Percentiles rank a stretch among this genome's conserved stretches.
These are phyloP conservation scores for Marasmius sp. DNA, from an alignment of 1,284 basidiomycete genomes.

Conservation along the genomic window DNA sequence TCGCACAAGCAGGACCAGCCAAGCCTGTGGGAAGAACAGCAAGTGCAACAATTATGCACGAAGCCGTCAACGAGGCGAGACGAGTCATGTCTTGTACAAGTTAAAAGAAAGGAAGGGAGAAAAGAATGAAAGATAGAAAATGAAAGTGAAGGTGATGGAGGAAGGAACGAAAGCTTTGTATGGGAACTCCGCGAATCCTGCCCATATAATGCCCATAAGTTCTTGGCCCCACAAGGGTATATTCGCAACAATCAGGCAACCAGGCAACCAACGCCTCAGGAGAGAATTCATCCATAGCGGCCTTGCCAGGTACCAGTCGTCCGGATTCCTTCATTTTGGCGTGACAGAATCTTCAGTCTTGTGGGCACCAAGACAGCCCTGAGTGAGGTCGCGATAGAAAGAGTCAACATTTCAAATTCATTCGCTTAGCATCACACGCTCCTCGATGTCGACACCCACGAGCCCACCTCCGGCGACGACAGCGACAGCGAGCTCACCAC, in stretches of 20 bases:
- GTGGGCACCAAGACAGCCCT: too few species aligned
- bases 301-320: background rate
- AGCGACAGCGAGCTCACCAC: constrained; percentile 31
- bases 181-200: background rate
- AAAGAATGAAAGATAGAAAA: constrained; percentile 5
- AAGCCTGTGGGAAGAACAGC: constrained; percentile 33
- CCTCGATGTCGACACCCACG: background rate
- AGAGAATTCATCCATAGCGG: too few species aligned
- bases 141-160: background rate
- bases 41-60: constrained; percentile 34
- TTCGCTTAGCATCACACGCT: background rate
- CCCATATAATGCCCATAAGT: background rate
- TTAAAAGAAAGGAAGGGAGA: constrained; percentile 20
- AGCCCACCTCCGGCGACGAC: background rate
- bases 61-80: constrained; percentile 36
- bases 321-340: background rate
- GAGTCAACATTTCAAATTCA: too few species aligned
- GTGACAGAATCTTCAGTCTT: background rate
- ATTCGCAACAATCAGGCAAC: constrained; percentile 1
- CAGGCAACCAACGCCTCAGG: background rate
- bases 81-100: constrained; percentile 41
- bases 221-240: background rate
- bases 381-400: too few species aligned
- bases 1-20: constrained; percentile 53
- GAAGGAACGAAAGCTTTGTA: constrained; percentile 1